Evolutionary conservation across 306 rosid species (phyloP).

Genomic region (Adenanthera pavonina): DNA sequence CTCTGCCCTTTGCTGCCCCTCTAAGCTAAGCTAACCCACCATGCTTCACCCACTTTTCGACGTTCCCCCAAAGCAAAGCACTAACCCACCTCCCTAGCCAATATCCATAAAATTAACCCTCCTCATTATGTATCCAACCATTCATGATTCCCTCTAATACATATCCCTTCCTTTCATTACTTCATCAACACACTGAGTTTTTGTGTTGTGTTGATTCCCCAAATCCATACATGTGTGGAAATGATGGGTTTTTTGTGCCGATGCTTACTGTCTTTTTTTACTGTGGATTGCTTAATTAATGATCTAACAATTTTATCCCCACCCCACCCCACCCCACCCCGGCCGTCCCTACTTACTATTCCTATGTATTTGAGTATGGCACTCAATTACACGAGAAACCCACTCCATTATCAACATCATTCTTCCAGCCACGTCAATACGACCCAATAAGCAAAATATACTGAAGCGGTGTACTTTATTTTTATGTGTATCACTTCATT

Average conservation of each 20-base stretch:
- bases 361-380: constrained; percentile 37
- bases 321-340: background rate
- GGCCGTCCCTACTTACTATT: constrained; percentile 25
- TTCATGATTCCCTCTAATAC: background rate
- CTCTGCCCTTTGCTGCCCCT: constrained; percentile 61
- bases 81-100: constrained; percentile 26
- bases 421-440: constrained; percentile 36
- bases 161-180: constrained; percentile 1
- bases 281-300: constrained; percentile 32
- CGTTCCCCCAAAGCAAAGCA: constrained; percentile 46
- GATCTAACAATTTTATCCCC: constrained; percentile 25
- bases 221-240: background rate
- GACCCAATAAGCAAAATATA: background rate
- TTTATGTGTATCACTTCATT: background rate
- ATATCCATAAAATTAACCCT: constrained; percentile 26
- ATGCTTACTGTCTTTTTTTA: constrained; percentile 33
- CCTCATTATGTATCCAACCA: background rate
- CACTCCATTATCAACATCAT: constrained; percentile 42
- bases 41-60: constrained; percentile 41
- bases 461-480: background rate
- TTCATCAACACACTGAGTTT: constrained; percentile 4
- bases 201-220: background rate
- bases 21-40: constrained; percentile 61
- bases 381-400: constrained; percentile 39
- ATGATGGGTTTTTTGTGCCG: background rate